Conservation (phyloP, 257 asterid genomes). For the Solanum rostratum region DNA sequence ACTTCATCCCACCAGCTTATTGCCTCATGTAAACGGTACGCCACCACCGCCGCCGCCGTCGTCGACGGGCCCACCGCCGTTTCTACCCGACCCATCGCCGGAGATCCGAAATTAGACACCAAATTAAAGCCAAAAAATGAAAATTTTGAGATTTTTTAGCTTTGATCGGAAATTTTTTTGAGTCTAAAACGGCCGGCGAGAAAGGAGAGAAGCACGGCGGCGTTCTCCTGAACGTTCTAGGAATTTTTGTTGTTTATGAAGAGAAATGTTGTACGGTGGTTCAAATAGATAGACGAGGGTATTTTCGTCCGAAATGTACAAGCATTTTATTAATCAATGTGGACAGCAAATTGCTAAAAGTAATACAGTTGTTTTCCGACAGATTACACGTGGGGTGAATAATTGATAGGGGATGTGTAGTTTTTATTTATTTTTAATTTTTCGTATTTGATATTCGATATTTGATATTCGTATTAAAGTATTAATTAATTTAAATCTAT, state of each 20-base stretch:
- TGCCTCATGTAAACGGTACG: conserved; percentile 53
- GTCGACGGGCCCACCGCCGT: conserved; percentile 32
- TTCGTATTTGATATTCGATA: background rate
- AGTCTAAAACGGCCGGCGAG: conserved; percentile 17
- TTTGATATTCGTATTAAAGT: rapidly evolving
- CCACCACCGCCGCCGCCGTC: conserved; percentile 24
- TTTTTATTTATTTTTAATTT: background rate
- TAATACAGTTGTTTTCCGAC: background rate
- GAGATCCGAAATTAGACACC: conserved; percentile 10
- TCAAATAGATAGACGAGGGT: background rate
- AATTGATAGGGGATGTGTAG: background rate
- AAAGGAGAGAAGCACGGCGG: background rate
- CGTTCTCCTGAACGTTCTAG: background rate
- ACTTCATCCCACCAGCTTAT: conserved; percentile 77
- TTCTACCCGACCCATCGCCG: conserved; percentile 29
- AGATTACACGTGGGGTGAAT: conserved; percentile 2
- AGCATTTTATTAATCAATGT: background rate
- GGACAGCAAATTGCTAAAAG: background rate
- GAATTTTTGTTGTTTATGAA: background rate
- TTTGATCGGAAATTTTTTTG: background rate
- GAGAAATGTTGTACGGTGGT: background rate
- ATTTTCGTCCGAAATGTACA: background rate
- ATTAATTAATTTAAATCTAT: background rate
- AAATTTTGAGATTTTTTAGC: background rate
- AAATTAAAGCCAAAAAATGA: background rate